Evolutionary conservation across 2,329 filamentous ascomycete species (phyloP).

Genomic region (Diaporthe humulicola): DNA sequence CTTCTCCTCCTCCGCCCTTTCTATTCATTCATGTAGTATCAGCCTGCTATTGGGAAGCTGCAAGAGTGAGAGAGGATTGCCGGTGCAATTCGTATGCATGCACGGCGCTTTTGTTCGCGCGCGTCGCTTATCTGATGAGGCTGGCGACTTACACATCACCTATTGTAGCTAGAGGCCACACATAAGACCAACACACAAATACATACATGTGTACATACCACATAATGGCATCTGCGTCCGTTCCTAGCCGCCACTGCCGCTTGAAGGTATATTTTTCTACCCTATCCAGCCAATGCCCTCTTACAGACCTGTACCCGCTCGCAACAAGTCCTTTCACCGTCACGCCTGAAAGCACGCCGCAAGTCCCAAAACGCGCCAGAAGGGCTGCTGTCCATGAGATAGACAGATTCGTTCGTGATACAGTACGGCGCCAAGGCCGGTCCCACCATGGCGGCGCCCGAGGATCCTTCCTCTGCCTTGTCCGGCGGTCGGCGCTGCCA

Average conservation of each 20-base stretch:
- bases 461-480: background rate
- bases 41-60: background rate
- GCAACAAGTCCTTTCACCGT: background rate
- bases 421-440: background rate
- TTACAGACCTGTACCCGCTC: background rate
- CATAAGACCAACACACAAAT: background rate
- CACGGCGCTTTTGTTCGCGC: background rate
- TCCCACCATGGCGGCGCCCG: background rate
- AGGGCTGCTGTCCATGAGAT: background rate
- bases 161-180: background rate
- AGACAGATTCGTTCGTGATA: background rate
- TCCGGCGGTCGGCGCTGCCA: conserved; percentile 15
- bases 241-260: background rate
- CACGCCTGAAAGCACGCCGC: background rate
- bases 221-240: too few species aligned
- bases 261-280: background rate
- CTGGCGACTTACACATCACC: background rate
- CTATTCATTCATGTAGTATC: background rate
- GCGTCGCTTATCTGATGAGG: background rate
- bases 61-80: background rate
- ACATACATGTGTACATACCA: background rate
- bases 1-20: conserved; percentile 9
- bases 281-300: background rate
- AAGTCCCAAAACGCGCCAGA: background rate
- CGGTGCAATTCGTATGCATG: background rate